Evolutionary conservation across 768 basidiomycete genomes (phyloP).

Genomic region (Pleurotus citrinopileatus): DNA sequence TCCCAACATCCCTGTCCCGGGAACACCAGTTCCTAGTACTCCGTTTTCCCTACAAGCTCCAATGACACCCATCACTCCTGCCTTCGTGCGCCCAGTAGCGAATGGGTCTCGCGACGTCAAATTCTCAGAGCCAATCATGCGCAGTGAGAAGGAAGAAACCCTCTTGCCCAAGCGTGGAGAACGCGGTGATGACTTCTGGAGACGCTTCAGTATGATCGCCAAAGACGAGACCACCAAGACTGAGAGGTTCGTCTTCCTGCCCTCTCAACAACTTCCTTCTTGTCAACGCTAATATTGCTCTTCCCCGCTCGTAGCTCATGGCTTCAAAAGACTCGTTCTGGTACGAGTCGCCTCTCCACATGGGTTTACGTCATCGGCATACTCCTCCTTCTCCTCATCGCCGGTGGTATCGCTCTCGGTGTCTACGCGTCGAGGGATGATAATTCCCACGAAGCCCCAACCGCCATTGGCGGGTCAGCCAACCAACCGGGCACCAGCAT

Average conservation of each 20-base stretch:
- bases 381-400: constrained; percentile 51
- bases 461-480: constrained; percentile 62
- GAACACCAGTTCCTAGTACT: constrained; percentile 37
- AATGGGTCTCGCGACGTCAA: constrained; percentile 36
- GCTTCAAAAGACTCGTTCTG: constrained; percentile 61
- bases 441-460: constrained; percentile 50
- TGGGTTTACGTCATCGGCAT: constrained; percentile 75
- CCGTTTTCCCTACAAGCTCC: constrained; percentile 79
- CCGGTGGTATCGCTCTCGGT: constrained; percentile 56
- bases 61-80: constrained; percentile 75
- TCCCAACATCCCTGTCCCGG: constrained; percentile 13
- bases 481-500: constrained; percentile 29
- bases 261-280: background rate
- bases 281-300: background rate
- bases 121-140: constrained; percentile 52
- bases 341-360: constrained; percentile 49
- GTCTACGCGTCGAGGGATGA: constrained; percentile 55
- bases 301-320: constrained; percentile 44
- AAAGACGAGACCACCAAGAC: constrained; percentile 41
- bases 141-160: constrained; percentile 66
- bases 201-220: constrained; percentile 81
- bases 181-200: constrained; percentile 83
- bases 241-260: constrained; percentile 28
- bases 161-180: constrained; percentile 66
- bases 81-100: constrained; percentile 61